phyloP scores from a whole-genome alignment of 805 yeast genomes.

The Kockiozyma suomiensis region DNA sequence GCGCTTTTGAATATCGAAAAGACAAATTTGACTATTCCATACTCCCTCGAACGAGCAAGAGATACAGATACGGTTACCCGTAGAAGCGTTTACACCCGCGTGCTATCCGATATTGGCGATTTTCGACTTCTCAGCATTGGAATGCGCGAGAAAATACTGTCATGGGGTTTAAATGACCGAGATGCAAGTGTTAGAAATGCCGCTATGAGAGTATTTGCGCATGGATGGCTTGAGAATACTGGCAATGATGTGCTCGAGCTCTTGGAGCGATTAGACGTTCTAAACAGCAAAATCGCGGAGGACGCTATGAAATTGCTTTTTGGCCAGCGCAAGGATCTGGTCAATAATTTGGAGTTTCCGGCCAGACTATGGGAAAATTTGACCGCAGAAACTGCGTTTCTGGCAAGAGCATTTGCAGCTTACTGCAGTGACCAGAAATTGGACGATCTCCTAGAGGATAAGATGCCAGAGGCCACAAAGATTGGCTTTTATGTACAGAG shows the following conservation, averaged over 20 bases:
- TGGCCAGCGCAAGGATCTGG: slow-evolving; percentile 61
- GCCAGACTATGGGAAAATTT: slow-evolving; percentile 61
- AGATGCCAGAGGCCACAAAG: slow-evolving; percentile 77
- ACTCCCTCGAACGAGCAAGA: slow-evolving; percentile 76
- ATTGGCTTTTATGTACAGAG: slow-evolving; percentile 61
- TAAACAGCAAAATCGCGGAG: slow-evolving; percentile 68
- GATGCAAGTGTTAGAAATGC: slow-evolving; percentile 73
- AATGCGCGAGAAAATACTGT: slow-evolving; percentile 65
- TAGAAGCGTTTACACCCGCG: slow-evolving; percentile 67
- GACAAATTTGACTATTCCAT: slow-evolving; percentile 55
- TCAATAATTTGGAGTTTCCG: slow-evolving; percentile 60
- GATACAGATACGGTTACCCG: slow-evolving; percentile 75
- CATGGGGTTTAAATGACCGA: slow-evolving; percentile 88
- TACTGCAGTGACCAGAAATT: slow-evolving; percentile 60
- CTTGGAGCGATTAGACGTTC: slow-evolving; percentile 69
- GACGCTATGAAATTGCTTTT: slow-evolving; percentile 67
- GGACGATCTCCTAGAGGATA: slow-evolving; percentile 46
- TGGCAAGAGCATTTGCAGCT: slow-evolving; percentile 66
- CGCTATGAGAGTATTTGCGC: slow-evolving; percentile 67
- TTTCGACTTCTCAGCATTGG: slow-evolving; percentile 56
- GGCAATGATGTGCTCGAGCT: slow-evolving; percentile 72
- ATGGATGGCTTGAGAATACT: slow-evolving; percentile 69
- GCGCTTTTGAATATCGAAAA: slow-evolving; percentile 72
- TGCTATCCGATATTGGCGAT: slow-evolving; percentile 68
- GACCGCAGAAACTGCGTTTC: slow-evolving; percentile 73